Base-by-base conservation (phyloP, 2,329 filamentous ascomycete species). In the Penicillium sp. region DNA sequence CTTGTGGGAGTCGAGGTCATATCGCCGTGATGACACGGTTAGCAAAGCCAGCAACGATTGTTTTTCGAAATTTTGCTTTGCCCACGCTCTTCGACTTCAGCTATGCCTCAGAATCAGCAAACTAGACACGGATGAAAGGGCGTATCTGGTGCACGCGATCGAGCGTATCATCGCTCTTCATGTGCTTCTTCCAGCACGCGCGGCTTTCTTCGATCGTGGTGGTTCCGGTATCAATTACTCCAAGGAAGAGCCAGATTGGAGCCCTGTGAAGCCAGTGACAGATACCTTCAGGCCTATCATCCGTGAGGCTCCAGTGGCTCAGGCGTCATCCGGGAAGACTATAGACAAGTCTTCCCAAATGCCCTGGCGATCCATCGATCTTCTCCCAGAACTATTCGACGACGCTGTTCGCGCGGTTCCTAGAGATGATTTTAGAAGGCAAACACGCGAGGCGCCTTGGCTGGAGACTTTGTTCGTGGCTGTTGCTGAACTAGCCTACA, bases 361-460 rank as follows among this genome's bases (percentile, higher is more conserved):
- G 6, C 41, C 48, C 2, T 60, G 60, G 59, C 57, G 51, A 38
- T 55, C 59, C 5, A 57, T 55, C 10, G 55, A 58, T 27, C 54
- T 64, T 37, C 59, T 58, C 2, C 64, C 70, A 1, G 53, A 66
- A 6, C 54, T 73, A 4, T 68, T 73, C 34, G 65, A 71, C 35
- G 62, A 70, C 39, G 67, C 70, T 3, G 64, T 68, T 15, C 63
- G 67, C 23, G 67, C 67, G 23, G 60, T 72, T 11, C 67, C 66
- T 12, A 59, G 67, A 39, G 60, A 66, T 39, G 62, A 64, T 8
- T 68, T 68, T 30, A 59, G 60, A 30, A 57, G 65, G 25, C 64
- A 69, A 46, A 63, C 62, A 6, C 54, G 64, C 15, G 72, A 75
- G 51, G 66, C 66, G 26, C 58, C 64, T 10, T 75, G 72, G 71